Evolutionary conservation across 768 basidiomycete genomes (phyloP).

Genomic region (Suillus sp.): DNA sequence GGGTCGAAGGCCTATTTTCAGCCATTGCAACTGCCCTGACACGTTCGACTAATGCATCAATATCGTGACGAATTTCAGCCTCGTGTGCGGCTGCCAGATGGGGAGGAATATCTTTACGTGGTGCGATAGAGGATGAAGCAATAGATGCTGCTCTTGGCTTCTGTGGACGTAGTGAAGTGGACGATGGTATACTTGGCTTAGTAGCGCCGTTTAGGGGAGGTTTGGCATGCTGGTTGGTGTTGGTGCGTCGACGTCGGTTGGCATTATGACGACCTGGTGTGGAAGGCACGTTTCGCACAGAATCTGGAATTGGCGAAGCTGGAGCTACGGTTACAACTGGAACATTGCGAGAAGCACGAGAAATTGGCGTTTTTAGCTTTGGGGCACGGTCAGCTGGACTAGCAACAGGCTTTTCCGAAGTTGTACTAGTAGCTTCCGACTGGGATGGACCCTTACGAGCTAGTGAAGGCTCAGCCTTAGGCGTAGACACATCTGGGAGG

Average conservation of each 20-base stretch:
- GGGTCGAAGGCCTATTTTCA: conserved; percentile 63
- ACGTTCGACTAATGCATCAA: conserved; percentile 78
- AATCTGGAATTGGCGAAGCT: conserved; percentile 23
- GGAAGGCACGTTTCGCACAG: conserved; percentile 27
- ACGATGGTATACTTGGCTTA: conserved; percentile 24
- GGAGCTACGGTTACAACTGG: conserved; percentile 27
- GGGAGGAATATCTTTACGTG: conserved; percentile 59
- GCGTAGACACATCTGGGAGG: conserved; percentile 21
- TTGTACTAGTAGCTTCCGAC: conserved; percentile 22
- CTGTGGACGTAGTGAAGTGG: conserved; percentile 35
- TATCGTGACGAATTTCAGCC: conserved; percentile 58
- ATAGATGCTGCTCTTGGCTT: conserved; percentile 31
- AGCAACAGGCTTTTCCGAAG: conserved; percentile 27
- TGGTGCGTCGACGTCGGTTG: conserved; percentile 53
- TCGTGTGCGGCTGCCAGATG: conserved; percentile 46
- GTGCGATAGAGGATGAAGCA: conserved; percentile 28
- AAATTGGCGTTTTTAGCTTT: conserved; percentile 25
- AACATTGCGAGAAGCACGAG: conserved; percentile 24
- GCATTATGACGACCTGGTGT: conserved; percentile 44
- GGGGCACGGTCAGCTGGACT: conserved; percentile 23
- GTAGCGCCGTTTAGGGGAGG: conserved; percentile 16
- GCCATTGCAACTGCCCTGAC: conserved; percentile 75
- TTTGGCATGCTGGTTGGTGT: conserved; percentile 42
- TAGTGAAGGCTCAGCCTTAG: conserved; percentile 16
- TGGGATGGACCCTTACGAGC: conserved; percentile 23